Percentiles rank a stretch among this genome's conserved stretches.
Conservation (phyloP, 73 alveolate genomes). For the Paramecium primaurelia region DNA sequence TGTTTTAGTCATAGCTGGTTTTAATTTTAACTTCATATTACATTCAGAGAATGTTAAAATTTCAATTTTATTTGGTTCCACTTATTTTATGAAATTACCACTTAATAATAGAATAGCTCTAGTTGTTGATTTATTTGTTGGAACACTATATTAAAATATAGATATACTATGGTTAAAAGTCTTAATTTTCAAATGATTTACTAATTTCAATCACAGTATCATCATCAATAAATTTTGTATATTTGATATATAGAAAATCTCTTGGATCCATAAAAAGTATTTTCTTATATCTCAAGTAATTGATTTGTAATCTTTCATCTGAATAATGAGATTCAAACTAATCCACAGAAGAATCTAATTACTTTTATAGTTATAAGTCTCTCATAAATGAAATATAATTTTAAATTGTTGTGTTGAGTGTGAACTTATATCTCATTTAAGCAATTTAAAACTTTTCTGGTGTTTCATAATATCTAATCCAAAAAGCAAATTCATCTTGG, state of each 20-base stretch:
- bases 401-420: background rate
- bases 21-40: conserved; percentile 26
- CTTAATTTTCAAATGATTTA: background rate
- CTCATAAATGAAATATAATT: conserved; percentile 13
- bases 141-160: background rate
- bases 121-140: background rate
- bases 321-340: background rate
- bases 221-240: background rate
- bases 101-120: background rate
- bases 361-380: background rate
- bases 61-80: background rate
- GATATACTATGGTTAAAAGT: background rate
- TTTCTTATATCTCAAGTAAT: conserved; percentile 34
- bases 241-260: conserved; percentile 12
- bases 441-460: conserved; percentile 1
- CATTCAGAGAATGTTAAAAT: conserved; percentile 10
- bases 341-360: background rate
- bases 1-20: conserved; percentile 22
- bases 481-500: background rate
- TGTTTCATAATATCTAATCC: conserved; percentile 17
- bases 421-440: conserved; percentile 6
- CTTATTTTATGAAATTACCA: background rate
- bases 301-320: background rate
- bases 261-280: conserved; percentile 51
- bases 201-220: background rate